phyloP scores from a whole-genome alignment of 2,329 filamentous ascomycete genomes.

The Aspergillus pseudoviridinutans region DNA sequence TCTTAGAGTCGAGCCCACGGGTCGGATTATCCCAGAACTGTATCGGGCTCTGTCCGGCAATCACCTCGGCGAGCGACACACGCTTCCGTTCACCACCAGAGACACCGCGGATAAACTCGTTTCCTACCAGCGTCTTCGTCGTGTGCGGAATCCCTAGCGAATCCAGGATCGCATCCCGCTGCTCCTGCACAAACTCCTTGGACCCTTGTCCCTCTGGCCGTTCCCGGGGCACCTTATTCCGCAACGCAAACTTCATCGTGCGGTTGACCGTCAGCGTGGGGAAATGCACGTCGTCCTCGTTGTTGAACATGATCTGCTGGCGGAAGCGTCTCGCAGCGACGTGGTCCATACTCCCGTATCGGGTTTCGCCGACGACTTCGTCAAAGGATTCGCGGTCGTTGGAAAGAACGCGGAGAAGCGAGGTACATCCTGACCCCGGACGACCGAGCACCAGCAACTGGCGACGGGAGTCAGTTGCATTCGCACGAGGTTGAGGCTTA shows the following conservation, averaged over 20 bases:
- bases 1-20: constrained; percentile 61
- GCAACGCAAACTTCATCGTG: constrained; percentile 67
- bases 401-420: constrained; percentile 64
- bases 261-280: constrained; percentile 70
- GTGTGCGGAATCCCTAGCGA: constrained; percentile 47
- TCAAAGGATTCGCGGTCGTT: constrained; percentile 61
- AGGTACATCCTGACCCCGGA: constrained; percentile 67
- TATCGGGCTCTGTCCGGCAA: constrained; percentile 50
- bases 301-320: constrained; percentile 62
- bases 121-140: constrained; percentile 60
- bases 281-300: constrained; percentile 72
- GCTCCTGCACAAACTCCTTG: constrained; percentile 27
- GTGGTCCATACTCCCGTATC: constrained; percentile 52
- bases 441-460: constrained; percentile 63
- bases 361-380: constrained; percentile 50
- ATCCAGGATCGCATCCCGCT: constrained; percentile 29
- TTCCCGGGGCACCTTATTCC: constrained; percentile 39
- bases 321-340: constrained; percentile 41
- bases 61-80: constrained; percentile 60
- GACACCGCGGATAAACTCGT: constrained; percentile 62
- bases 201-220: constrained; percentile 18
- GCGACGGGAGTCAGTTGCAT: neutral
- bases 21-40: constrained; percentile 66
- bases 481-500: too few species aligned
- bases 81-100: constrained; percentile 66